Percentiles rank a stretch among this genome's conserved stretches.
Evolutionary conservation across 192 early-diverging fungal species (phyloP).

Genomic region (Coemansia sp.): DNA sequence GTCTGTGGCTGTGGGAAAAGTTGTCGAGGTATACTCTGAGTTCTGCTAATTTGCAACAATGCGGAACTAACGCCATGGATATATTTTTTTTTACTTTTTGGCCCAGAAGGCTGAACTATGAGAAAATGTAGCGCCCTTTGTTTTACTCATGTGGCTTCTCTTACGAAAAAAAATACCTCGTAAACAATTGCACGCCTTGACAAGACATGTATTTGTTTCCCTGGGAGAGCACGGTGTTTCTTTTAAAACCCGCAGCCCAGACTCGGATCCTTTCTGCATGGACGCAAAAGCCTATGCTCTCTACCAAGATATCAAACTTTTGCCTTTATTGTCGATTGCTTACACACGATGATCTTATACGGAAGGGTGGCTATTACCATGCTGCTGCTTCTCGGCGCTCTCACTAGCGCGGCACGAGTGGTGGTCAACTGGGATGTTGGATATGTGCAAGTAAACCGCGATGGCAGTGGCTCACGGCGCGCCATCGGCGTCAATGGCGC

Average conservation of each 20-base stretch:
- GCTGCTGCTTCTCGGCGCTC: neutral
- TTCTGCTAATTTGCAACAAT: too few species aligned
- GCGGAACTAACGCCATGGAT: too few species aligned
- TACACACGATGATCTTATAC: neutral
- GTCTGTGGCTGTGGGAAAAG: neutral
- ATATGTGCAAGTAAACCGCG: slow-evolving; percentile 58
- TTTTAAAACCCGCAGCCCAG: neutral
- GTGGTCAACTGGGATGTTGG: slow-evolving; percentile 60
- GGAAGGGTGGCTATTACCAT: neutral
- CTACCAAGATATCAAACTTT: neutral
- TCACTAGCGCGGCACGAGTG: neutral
- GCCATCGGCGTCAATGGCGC: slow-evolving; percentile 62
- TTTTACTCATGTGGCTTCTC: too few species aligned
- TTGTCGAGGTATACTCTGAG: too few species aligned
- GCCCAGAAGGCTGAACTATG: too few species aligned
- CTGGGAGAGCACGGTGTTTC: too few species aligned
- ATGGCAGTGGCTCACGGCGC: slow-evolving; percentile 57
- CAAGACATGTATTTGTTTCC: too few species aligned
- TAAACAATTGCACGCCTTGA: too few species aligned
- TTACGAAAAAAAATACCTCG: too few species aligned
- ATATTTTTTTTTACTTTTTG: too few species aligned
- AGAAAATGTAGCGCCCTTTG: too few species aligned
- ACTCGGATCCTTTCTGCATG: neutral
- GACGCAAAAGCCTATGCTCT: neutral
- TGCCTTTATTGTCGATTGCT: neutral